phyloP scores from a whole-genome alignment of 108 stramenopile genomes.

The Conticribra guillardii region DNA sequence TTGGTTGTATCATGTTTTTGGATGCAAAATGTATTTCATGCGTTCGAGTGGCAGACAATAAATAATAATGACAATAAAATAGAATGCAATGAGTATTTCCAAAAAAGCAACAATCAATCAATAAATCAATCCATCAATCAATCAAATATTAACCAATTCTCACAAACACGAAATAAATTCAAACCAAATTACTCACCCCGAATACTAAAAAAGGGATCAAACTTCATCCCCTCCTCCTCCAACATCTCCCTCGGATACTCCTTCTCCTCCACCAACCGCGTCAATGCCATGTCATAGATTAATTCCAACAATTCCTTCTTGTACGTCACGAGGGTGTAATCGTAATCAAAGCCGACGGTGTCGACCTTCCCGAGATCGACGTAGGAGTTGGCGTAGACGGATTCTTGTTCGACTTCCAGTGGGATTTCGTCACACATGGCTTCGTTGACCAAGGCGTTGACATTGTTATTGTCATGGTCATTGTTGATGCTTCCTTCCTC shows the following conservation, averaged over 20 bases:
- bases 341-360: constrained; percentile 95
- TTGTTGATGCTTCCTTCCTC: not conserved
- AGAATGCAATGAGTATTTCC: not conserved
- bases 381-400: constrained; percentile 89
- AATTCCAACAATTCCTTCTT: constrained; percentile 80
- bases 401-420: constrained; percentile 43
- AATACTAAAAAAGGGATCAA: constrained; percentile 87
- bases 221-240: constrained; percentile 55
- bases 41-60: too few relatives aligned
- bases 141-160: not conserved
- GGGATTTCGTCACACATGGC: constrained; percentile 6
- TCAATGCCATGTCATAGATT: constrained; percentile 93
- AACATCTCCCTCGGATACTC: constrained; percentile 91
- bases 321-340: constrained; percentile 96
- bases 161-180: not conserved
- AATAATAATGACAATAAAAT: too few relatives aligned
- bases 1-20: not conserved
- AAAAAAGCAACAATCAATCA: not conserved
- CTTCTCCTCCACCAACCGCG: constrained; percentile 81
- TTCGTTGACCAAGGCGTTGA: not conserved
- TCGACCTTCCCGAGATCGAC: constrained; percentile 92
- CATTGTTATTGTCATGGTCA: not conserved
- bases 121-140: too few relatives aligned
- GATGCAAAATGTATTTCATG: too few relatives aligned
- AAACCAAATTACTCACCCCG: constrained; percentile 78